These are phyloP conservation scores for Solanum acaule DNA, from an alignment of 257 asterid genomes.

Conservation along the genomic window DNA sequence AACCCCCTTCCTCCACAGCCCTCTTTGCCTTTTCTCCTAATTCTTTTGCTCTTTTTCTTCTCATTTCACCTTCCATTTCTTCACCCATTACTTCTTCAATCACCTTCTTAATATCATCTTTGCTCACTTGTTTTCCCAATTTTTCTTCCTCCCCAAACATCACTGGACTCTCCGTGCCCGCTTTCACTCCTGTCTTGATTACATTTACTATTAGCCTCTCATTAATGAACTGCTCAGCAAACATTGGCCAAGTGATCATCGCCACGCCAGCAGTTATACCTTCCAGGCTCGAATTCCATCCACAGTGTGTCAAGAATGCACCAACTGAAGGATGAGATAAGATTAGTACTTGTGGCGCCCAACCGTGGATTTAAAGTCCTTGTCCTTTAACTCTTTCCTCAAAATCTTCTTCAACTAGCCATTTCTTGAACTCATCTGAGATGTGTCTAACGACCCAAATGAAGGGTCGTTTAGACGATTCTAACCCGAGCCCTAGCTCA, in stretches of 20 bases:
- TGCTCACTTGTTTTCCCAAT: not conserved
- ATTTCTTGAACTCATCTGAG: not conserved
- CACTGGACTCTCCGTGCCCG: constrained; percentile 10
- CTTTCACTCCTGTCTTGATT: constrained; percentile 16
- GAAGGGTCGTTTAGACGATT: constrained; percentile 16
- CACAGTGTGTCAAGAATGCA: constrained; percentile 9
- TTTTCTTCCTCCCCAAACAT: constrained; percentile 4
- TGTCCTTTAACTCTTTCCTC: constrained; percentile 2
- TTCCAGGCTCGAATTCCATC: constrained; percentile 14
- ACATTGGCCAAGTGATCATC: constrained; percentile 26
- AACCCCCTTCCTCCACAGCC: constrained; percentile 26
- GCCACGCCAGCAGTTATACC: constrained; percentile 6
- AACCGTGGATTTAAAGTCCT: constrained; percentile 7
- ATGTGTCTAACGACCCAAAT: constrained; percentile 1
- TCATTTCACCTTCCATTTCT: constrained; percentile 16
- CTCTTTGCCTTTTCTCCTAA: constrained; percentile 22
- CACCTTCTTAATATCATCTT: constrained; percentile 14
- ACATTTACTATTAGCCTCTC: constrained; percentile 20
- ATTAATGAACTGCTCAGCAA: constrained; percentile 27
- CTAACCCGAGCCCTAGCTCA: constrained; percentile 37
- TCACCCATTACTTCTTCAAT: constrained; percentile 14
- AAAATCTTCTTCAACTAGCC: not conserved
- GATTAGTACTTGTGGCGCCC: constrained; percentile 11
- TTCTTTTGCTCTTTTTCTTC: constrained; percentile 23
- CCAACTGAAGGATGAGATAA: constrained; percentile 6